Base-by-base conservation (phyloP, 78 protist species). In the Dictyostelium discoideum region DNA sequence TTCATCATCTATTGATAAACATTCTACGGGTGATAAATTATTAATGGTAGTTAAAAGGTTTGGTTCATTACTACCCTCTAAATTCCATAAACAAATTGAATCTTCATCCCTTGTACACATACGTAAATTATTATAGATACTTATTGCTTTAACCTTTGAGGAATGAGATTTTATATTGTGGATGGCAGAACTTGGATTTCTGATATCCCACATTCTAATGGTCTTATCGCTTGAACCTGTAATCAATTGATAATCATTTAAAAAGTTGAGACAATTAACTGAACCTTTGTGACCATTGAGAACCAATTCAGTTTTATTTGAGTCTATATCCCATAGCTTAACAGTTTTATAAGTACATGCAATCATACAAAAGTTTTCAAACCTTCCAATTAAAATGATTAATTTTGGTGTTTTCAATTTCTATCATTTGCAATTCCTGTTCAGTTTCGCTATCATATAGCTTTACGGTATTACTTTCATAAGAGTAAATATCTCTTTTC, bases 241-340 rank as follows among this genome's bases (percentile, higher is more conserved):
- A 8, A 89, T 4, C 7, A 89, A 10, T 24, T 81, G 29, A 32
- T 81, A 14, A 11, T 81, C 87, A 22, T 65, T 69, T 16, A 40
- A 29, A 44, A 89, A 79, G 76, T 89, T 87, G 26, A 89, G 5
- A 69, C 94, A 89, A 81, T 81, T 89, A 2, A 89, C 94, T 4
- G 69, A 20, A 5, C 82, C 87, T 9, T 73, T 63, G 20, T 81
- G 81, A 6, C 87, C 87, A 26, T n/a, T 48, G 22, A 89, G 54
- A 1, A 20, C n/a, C 6, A 40, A 9, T 3, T 44, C 10, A 2
- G 40, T 24, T 29, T 65, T 14, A 20, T 42, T 42, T 0, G 87
- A 42, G 3, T 84, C 54, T 5, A 67, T n/a, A 50, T 89, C 94
- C 86, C 86, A 89, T 20, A 89, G n/a, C 29, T 81, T 89, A 54